Evolutionary conservation across 345 rosid genomes (phyloP), one percentile per base, ranked within the genome.

Genomic region (Eucalyptus globulus): DNA sequence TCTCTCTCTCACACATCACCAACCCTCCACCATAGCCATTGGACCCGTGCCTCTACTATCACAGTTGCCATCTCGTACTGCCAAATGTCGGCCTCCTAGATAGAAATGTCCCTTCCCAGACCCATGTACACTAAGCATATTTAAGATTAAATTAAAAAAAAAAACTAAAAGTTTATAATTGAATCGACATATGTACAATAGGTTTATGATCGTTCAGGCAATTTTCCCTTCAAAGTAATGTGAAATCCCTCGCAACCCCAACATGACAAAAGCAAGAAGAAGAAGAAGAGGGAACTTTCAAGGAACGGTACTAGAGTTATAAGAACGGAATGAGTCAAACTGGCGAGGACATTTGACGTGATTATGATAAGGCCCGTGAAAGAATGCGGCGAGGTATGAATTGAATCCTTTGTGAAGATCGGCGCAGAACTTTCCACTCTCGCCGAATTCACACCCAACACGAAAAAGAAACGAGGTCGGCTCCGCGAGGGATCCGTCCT

Each of bases 151-250:
- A 67, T 67, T 67, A 0, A 1, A 67, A 31, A 67, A n/a, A 0
- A 0, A 2, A n/a, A n/a, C n/a, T n/a, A 67, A 67, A 67, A 7
- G 1, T 31, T 60, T 60, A 60, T 2, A 4, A 14, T 14, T 15
- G 10, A 14, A 67, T 67, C 0, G 2, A n/a, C 37, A 67, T 7
- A 11, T 0, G 1, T n/a, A 67, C 19, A 8, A 67, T 67, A 67
- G 0, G 10, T 67, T 60, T 15, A 67, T 6, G 22, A 31, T 31
- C 0, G 1, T 31, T 67, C 0, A 19, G 0, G 11, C 9, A 67
- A 15, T n/a, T 67, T n/a, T 67, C 11, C 17, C 22, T 31, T 4
- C 40, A 31, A 67, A n/a, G 9, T 8, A 17, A 67, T n/a, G 21
- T 31, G 56, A 67, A 67, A 67, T n/a, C 21, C 76, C 76, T 67